Base-by-base conservation (phyloP, 148 eudicot genomes). In the Rhododendron griersonianum region DNA sequence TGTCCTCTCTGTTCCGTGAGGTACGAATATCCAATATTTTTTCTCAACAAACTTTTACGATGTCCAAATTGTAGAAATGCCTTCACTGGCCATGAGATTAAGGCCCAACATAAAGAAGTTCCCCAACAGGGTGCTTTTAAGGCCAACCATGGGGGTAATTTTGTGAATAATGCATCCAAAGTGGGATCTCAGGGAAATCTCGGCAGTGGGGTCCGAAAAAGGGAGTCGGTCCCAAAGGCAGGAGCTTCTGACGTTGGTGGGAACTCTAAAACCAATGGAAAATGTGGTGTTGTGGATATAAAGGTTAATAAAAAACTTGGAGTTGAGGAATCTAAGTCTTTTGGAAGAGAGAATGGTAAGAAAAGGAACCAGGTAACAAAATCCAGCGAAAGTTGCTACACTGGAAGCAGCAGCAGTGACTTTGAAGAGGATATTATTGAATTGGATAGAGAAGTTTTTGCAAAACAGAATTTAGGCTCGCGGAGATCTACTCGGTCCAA, bases 1-100 rank as follows among this genome's bases (percentile, higher is more conserved):
- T 95, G 98, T 87, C 91, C 95, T 77, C 88, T 37, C 69, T 95
- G 98, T 90, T 16, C 87, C 0, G 83, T 88, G 13, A 91, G 88
- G 51, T 93, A 92, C 85, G 90, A 91, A 83, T 94, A 86, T 87
- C 86, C 87, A 81, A 91, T 35, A 86, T 87, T 86, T 0, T 87
- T 91, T 55, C 75, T 87, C 25, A 88, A 89, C 84, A 89, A 74
- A 84, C 78, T 84, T 55, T 85, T 93, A 2, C 30, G 21, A 14
- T 94, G 96, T 88, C 94, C 87, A 59, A 81, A 41, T 78, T 94
- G 96, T 89, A 80, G 83, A 61, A 87, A 73, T 86, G 30, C 84
- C 73, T 94, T 91, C 84, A 59, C 87, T 78, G 95, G 92, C 51
- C 84, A 83, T 83, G 93, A 94, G 63, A 82, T 89, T 59, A 81